Conservation (phyloP, 176 grass and related monocot species). For the Chloris gayana region DNA sequence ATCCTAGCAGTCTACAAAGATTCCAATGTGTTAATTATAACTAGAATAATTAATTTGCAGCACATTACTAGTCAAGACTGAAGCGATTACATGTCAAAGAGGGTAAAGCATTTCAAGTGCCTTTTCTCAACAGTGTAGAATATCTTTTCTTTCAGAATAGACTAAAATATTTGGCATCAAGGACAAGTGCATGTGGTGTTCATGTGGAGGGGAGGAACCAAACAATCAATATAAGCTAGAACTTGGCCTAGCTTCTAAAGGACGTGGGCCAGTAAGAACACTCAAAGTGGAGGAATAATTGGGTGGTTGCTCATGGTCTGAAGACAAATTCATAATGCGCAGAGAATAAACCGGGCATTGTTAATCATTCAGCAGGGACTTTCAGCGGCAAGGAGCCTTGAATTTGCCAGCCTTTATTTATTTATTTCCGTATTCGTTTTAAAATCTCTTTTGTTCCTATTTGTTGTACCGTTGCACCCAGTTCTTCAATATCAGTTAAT, state of each 20-base stretch:
- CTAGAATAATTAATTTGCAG: background rate
- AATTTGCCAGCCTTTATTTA: background rate
- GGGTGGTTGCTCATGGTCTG: constrained; percentile 46
- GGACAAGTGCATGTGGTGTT: constrained; percentile 48
- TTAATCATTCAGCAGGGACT: constrained; percentile 29
- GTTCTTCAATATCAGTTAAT: background rate
- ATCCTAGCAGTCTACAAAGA: too few relatives aligned
- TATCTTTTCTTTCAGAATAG: background rate
- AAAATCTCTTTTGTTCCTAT: background rate
- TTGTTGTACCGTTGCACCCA: background rate
- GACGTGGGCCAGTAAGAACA: constrained; percentile 7
- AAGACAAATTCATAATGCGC: constrained; percentile 36
- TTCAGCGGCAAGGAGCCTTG: background rate
- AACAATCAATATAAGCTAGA: constrained; percentile 33
- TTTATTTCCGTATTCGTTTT: background rate
- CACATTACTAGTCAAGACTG: background rate
- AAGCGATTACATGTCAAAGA: background rate
- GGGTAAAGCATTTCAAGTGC: background rate
- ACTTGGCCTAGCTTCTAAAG: constrained; percentile 20
- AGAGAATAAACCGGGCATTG: constrained; percentile 38
- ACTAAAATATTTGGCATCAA: constrained; percentile 1
- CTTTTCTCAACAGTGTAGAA: background rate
- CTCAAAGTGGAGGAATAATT: constrained; percentile 29
- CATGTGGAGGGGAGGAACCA: constrained; percentile 27
- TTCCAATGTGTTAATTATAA: too few relatives aligned